A percentile compares a stretch with the other conserved stretches of the same genome.
phyloP scores from a whole-genome alignment of 2,329 filamentous ascomycete species.

The Alternaria longipes region DNA sequence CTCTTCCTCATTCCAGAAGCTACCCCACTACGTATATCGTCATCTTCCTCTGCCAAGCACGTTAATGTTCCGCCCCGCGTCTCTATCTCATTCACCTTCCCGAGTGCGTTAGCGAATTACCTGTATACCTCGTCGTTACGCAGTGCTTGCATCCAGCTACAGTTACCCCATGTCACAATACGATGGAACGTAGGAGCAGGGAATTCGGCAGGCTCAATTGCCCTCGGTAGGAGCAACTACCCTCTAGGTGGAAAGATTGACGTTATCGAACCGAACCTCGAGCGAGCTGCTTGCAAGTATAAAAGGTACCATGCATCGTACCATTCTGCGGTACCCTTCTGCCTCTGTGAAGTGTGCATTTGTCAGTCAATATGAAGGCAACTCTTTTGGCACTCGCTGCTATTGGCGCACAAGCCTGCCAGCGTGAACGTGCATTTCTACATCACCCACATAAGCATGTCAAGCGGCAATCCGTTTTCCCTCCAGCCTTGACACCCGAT shows the following conservation, averaged over 20 bases:
- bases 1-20: conserved; percentile 9
- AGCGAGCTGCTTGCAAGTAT: conserved; percentile 12
- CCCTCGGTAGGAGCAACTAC: conserved; percentile 11
- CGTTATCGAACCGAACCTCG: conserved; percentile 26
- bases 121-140: conserved; percentile 16
- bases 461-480: conserved; percentile 45
- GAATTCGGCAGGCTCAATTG: conserved; percentile 8
- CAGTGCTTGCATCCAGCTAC: conserved; percentile 24
- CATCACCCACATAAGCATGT: conserved; percentile 32
- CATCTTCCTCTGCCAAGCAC: conserved; percentile 39
- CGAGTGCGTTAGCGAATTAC: conserved; percentile 36
- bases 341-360: conserved; percentile 9
- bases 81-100: conserved; percentile 42
- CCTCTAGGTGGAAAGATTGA: conserved; percentile 22
- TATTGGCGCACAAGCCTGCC: conserved; percentile 46
- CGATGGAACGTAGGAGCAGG: conserved; percentile 9
- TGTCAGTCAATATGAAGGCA: conserved; percentile 36
- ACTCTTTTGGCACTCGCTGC: conserved; percentile 36
- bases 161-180: conserved; percentile 7
- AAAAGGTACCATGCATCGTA: conserved; percentile 21
- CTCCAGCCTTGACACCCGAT: conserved; percentile 46
- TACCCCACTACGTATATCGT: conserved; percentile 26
- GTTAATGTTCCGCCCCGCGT: conserved; percentile 24
- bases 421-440: conserved; percentile 41
- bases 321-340: conserved; percentile 5